phyloP scores from a whole-genome alignment of 75 land plant genomes.

The Ceratopteris richardii region DNA sequence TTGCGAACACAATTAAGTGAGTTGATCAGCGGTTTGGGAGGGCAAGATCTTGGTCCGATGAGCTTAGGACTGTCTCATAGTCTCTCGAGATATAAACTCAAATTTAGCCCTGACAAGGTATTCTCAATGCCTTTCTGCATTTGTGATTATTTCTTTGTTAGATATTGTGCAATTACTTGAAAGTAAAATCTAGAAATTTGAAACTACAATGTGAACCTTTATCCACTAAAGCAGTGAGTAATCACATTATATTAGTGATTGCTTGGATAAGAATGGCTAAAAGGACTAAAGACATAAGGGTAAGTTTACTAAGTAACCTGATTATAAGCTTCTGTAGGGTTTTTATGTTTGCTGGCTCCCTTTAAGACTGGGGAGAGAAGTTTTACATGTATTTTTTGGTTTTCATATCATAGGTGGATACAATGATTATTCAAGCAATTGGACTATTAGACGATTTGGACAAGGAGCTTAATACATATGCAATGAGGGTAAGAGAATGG shows the following conservation, averaged over 20 bases:
- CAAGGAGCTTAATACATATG: conserved; percentile 91
- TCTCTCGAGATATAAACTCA: conserved; percentile 83
- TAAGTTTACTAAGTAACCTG: no score
- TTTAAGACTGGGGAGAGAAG: no score
- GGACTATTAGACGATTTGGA: conserved; percentile 96
- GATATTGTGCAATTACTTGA: no score
- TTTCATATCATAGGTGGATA: conserved; percentile 61
- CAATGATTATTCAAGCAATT: conserved; percentile 97
- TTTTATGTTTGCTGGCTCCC: no score
- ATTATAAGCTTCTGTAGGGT: no score
- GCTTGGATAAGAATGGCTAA: no score
- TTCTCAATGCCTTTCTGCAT: neutral
- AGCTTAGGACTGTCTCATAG: conserved; percentile 94
- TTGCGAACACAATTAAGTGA: conserved; percentile 72
- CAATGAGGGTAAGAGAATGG: conserved; percentile 97
- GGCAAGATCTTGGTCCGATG: conserved; percentile 86
- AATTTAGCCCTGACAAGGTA: conserved; percentile 97
- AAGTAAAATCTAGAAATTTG: no score
- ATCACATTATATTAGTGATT: no score
- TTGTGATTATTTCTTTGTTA: neutral
- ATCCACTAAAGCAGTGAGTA: no score
- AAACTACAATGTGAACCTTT: no score
- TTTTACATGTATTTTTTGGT: no score
- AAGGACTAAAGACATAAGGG: no score
- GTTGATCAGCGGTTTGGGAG: conserved; percentile 67